These are phyloP conservation scores for Capsicum rhomboideum DNA, from an alignment of 257 asterid species.

Conservation along the genomic window DNA sequence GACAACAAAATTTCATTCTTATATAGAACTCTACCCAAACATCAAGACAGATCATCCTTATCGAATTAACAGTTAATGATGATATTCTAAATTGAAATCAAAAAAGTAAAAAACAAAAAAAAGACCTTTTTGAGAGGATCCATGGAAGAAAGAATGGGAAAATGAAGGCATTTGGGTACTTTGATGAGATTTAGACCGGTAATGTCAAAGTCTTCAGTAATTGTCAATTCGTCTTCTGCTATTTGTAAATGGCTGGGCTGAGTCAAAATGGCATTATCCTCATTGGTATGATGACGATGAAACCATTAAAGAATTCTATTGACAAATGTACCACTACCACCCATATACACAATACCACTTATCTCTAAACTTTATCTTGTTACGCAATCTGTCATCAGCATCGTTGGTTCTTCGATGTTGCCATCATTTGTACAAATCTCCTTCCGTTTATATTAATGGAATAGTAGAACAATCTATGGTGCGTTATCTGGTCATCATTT, in stretches of 20 bases:
- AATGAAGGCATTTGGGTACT: conserved; percentile 62
- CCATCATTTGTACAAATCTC: too few relatives aligned
- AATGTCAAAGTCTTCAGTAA: conserved; percentile 61
- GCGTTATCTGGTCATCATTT: too few relatives aligned
- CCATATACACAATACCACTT: conserved; percentile 37
- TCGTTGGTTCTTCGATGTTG: too few relatives aligned
- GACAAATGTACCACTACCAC: conserved; percentile 80
- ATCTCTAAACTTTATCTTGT: conserved; percentile 13
- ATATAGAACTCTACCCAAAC: not conserved
- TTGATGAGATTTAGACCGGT: conserved; percentile 59
- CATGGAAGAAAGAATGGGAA: conserved; percentile 42
- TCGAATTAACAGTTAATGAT: not conserved
- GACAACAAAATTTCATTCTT: not conserved
- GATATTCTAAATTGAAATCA: not conserved
- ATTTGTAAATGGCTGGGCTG: not conserved
- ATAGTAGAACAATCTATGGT: too few relatives aligned
- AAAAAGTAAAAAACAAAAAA: too few relatives aligned
- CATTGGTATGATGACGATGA: conserved; percentile 43
- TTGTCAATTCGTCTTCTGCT: conserved; percentile 7
- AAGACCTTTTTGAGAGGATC: conserved; percentile 87
- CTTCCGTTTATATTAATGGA: too few relatives aligned
- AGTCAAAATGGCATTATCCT: conserved; percentile 11
- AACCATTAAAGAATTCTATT: conserved; percentile 82
- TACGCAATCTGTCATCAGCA: too few relatives aligned
- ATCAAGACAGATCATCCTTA: not conserved